Evolutionary conservation across 495 filamentous ascomycete genomes (phyloP).

Genomic region (Rusavskia elegans): DNA sequence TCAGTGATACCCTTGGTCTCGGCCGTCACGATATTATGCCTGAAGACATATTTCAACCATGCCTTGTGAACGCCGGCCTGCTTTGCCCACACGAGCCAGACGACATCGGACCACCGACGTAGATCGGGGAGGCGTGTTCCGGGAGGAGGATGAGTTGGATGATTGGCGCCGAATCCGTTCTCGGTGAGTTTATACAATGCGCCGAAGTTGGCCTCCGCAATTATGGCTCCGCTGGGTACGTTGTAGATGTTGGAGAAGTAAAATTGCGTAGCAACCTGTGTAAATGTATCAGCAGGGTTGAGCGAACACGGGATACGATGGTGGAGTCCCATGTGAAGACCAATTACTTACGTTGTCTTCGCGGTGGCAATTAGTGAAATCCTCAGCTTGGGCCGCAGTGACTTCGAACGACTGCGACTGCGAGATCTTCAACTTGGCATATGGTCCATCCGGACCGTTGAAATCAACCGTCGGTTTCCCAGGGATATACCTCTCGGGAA

Average conservation of each 20-base stretch:
- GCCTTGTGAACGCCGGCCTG: neutral
- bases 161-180: neutral
- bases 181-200: neutral
- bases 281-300: neutral
- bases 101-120: neutral
- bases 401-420: neutral
- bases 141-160: neutral
- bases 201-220: neutral
- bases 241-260: neutral
- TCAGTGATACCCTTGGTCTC: neutral
- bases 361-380: neutral
- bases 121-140: neutral
- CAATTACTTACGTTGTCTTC: neutral
- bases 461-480: too few relatives aligned
- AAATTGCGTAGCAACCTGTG: neutral
- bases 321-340: too few relatives aligned
- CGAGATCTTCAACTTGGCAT: slow-evolving; percentile 4
- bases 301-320: too few relatives aligned
- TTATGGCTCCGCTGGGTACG: neutral
- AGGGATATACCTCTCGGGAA: too few relatives aligned
- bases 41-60: neutral
- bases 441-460: neutral
- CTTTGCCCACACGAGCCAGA: too few relatives aligned
- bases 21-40: neutral
- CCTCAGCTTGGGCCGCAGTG: neutral